Base-by-base conservation (phyloP, 2,329 filamentous ascomycete genomes). In the Sclerotinia glacialis region DNA sequence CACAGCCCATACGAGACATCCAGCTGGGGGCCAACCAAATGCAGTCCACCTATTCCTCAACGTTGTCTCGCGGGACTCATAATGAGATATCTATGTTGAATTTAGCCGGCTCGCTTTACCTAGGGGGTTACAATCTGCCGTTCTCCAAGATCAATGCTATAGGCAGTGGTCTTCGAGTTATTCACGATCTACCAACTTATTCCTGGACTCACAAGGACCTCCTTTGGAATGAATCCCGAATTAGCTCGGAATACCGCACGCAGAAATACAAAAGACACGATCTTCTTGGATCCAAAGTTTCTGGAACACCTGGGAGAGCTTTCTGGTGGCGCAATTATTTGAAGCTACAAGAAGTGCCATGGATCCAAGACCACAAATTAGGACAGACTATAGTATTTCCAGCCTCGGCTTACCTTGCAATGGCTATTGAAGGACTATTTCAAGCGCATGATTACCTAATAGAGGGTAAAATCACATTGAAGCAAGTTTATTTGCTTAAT, bases 171-270 rank as follows among this genome's bases (percentile, higher is more conserved):
- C 46, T n/a, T 5, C 46, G 21, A 47, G 52, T 67, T n/a, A 49
- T 72, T 44, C n/a, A 23, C 40, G 67, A 71, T 67, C 66, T 81
- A 0, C 82, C 83, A 0, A 66, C 72, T 0, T 85, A 85, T 66
- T 77, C 79, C 0, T 85, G 82, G 80, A 80, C 84, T 53, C 81
- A 83, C 69, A 77, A 77, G 1, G 76, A 78, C 34, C 66, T 70
- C 0, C 83, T 83, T 70, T 85, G 83, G 83, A 78, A 81, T 66
- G 83, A 86, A 67, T 81, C 81, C 1, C 80, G 82, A 55, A 72
- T 81, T 2, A 81, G 80, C 23, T 71, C 73, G 11, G 78, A 80
- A 21, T 79, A 79, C 64, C 78, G 82, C 1, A 79, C 80, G n/a
- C 53, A 53, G 21, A 65, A 67, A 53, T 56, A 66, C 6, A 74